These are phyloP conservation scores for Populus trichocarpa DNA, from an alignment of 441 rosid species.

Conservation along the genomic window DNA sequence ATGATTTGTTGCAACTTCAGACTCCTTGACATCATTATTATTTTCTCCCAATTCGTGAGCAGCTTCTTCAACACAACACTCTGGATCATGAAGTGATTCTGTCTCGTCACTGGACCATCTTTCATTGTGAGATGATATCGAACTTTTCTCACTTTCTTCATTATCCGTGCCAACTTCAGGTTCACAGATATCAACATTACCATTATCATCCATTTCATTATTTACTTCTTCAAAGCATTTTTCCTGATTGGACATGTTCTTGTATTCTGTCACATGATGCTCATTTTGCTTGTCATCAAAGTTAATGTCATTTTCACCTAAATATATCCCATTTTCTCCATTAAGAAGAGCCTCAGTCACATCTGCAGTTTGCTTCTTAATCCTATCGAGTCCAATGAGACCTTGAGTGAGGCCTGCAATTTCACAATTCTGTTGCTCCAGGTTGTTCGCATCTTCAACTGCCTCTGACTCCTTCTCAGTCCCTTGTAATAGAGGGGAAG, in stretches of 20 bases:
- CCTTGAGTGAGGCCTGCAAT: slow-evolving; percentile 34
- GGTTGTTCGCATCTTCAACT: slow-evolving; percentile 36
- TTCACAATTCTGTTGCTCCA: slow-evolving; percentile 38
- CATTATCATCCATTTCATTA: slow-evolving; percentile 36
- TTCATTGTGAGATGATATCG: slow-evolving; percentile 23
- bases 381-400: slow-evolving; percentile 31
- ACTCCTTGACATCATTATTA: neutral
- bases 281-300: slow-evolving; percentile 35
- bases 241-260: slow-evolving; percentile 26
- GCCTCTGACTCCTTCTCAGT: slow-evolving; percentile 36
- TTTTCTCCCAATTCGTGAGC: slow-evolving; percentile 6
- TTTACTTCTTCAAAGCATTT: slow-evolving; percentile 38
- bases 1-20: slow-evolving; percentile 25
- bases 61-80: slow-evolving; percentile 10
- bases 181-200: slow-evolving; percentile 29
- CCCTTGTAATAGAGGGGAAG: slow-evolving; percentile 34
- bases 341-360: slow-evolving; percentile 12
- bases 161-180: slow-evolving; percentile 5
- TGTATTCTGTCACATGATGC: slow-evolving; percentile 28
- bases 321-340: slow-evolving; percentile 25
- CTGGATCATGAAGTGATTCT: slow-evolving; percentile 1
- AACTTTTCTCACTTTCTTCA: slow-evolving; percentile 20
- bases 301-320: slow-evolving; percentile 27
- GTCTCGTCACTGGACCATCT: slow-evolving; percentile 25
- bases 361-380: slow-evolving; percentile 31